Percentiles rank a stretch among this genome's conserved stretches.
Evolutionary conservation across 2,329 filamentous ascomycete genomes (phyloP).

Genomic region (Colletotrichum viniferum): DNA sequence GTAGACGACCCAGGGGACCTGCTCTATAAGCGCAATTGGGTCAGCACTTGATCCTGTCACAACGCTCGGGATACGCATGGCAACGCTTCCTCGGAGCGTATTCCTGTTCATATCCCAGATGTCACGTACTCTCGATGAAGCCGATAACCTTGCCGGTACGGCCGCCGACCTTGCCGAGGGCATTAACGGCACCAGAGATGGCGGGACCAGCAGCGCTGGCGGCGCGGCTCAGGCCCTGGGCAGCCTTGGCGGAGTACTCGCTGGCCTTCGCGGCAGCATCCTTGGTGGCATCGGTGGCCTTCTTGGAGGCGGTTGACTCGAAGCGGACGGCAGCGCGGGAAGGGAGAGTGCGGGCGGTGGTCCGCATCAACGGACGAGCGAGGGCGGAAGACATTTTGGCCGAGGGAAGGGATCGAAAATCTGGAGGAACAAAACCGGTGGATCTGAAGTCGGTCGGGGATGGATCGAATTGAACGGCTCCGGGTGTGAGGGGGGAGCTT

Average conservation of each 20-base stretch:
- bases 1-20: conserved; percentile 87
- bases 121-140: conserved; percentile 81
- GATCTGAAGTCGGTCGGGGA: conserved; percentile 16
- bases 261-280: conserved; percentile 45
- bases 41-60: neutral
- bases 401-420: neutral
- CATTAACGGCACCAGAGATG: conserved; percentile 73
- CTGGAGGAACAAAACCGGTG: conserved; percentile 2
- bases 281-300: conserved; percentile 49
- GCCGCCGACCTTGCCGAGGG: conserved; percentile 77
- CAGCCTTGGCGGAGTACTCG: conserved; percentile 67
- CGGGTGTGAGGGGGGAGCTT: conserved; percentile 28
- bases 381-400: conserved; percentile 35
- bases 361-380: conserved; percentile 50
- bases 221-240: conserved; percentile 83
- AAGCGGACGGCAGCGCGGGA: conserved; percentile 57
- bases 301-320: conserved; percentile 60
- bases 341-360: conserved; percentile 48
- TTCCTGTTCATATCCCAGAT: neutral
- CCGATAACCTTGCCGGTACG: conserved; percentile 78
- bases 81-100: neutral
- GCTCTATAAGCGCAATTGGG: conserved; percentile 56
- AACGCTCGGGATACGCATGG: neutral
- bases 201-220: conserved; percentile 80
- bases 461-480: conserved; percentile 30